phyloP scores from a whole-genome alignment of 1,284 basidiomycete species.

The Irpex sp. region DNA sequence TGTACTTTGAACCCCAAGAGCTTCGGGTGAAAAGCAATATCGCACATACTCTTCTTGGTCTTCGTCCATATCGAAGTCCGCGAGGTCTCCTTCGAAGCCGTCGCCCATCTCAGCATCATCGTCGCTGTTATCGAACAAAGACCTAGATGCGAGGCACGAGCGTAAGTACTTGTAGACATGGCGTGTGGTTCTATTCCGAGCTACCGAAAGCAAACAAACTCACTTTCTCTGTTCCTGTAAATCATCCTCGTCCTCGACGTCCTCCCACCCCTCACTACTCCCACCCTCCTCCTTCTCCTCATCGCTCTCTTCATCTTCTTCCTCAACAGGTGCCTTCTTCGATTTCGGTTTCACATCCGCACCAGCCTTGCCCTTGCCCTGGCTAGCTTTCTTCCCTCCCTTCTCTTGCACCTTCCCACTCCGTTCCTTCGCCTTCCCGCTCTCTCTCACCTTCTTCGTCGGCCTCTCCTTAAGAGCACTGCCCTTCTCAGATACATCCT shows the following conservation, averaged over 20 bases:
- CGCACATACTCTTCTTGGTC: slow-evolving; percentile 24
- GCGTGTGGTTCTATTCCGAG: too few species aligned
- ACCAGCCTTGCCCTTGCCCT: slow-evolving; percentile 25
- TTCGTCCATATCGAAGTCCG: slow-evolving; percentile 43
- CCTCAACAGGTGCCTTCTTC: slow-evolving; percentile 11
- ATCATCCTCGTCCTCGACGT: slow-evolving; percentile 45
- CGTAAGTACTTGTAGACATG: too few species aligned
- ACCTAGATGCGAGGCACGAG: slow-evolving; percentile 23
- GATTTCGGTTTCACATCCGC: slow-evolving; percentile 20
- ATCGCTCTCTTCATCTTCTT: slow-evolving; percentile 16
- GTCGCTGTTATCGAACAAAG: slow-evolving; percentile 47
- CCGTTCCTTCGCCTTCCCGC: slow-evolving; percentile 16
- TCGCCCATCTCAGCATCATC: slow-evolving; percentile 28
- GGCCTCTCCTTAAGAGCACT: slow-evolving; percentile 15
- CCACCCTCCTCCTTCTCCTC: slow-evolving; percentile 15
- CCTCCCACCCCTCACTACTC: slow-evolving; percentile 57
- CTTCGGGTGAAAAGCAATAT: slow-evolving; percentile 2
- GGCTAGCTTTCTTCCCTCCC: slow-evolving; percentile 19
- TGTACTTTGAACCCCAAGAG: neutral
- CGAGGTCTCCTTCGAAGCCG: slow-evolving; percentile 34
- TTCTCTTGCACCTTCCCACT: slow-evolving; percentile 11
- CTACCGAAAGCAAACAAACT: slow-evolving; percentile 14
- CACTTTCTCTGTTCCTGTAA: slow-evolving; percentile 41
- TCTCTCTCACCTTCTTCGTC: slow-evolving; percentile 14
- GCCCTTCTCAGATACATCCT: slow-evolving; percentile 37